These are phyloP conservation scores for Wickerhamomyces tratensis DNA, from an alignment of 805 yeast genomes.

Conservation along the genomic window DNA sequence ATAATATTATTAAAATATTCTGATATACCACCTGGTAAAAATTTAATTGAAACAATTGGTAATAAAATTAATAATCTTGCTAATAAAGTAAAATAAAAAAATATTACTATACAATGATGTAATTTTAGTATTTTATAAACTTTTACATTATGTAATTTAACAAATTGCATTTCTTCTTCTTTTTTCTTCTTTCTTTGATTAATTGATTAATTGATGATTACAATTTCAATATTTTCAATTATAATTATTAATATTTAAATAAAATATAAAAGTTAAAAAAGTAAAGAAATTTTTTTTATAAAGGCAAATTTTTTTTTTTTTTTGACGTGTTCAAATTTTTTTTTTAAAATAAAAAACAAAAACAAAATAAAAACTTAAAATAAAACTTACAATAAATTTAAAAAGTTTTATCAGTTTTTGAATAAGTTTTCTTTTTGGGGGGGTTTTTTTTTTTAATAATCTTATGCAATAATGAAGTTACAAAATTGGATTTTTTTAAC, in stretches of 20 bases:
- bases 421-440: too few species aligned
- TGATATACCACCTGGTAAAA: slow-evolving; percentile 65
- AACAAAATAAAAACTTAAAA: too few species aligned
- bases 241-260: too few species aligned
- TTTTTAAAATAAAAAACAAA: too few species aligned
- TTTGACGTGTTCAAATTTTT: too few species aligned
- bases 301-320: too few species aligned
- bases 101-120: slow-evolving; percentile 3
- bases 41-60: slow-evolving; percentile 56
- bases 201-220: neutral
- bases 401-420: neutral
- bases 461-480: too few species aligned
- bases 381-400: too few species aligned
- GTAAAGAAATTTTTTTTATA: too few species aligned
- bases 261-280: too few species aligned
- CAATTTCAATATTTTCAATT: too few species aligned
- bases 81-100: slow-evolving; percentile 19
- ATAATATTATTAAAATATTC: slow-evolving; percentile 34
- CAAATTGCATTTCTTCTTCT: neutral
- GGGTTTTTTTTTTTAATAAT: too few species aligned
- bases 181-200: neutral
- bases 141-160: neutral
- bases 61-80: slow-evolving; percentile 40
- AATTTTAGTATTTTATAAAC: slow-evolving; percentile 4
- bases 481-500: slow-evolving; percentile 8